Evolutionary conservation across 78 protist species (phyloP).

Genomic region (Dictyostelium firmibasis): DNA sequence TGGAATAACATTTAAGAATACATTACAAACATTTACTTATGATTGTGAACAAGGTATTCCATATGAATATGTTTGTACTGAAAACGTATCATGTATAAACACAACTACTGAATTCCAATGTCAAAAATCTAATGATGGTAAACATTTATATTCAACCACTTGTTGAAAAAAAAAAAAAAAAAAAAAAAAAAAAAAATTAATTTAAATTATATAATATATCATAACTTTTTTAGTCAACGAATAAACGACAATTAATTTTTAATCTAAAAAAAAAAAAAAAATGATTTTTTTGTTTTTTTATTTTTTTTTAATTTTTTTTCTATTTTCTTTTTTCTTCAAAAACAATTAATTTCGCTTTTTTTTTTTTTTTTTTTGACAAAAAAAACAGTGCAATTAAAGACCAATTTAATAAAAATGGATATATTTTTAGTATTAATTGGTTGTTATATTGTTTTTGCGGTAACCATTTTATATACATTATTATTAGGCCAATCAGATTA

Average conservation of each 20-base stretch:
- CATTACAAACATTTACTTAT: not conserved
- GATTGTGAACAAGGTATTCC: not conserved
- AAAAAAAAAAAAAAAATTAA: no score
- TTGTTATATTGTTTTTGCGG: conserved; percentile 56
- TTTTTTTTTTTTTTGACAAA: no score
- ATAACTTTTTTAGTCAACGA: no score
- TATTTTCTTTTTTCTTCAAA: no score
- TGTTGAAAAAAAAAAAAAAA: not conserved
- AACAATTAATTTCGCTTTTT: no score
- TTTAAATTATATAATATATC: no score
- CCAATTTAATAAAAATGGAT: not conserved
- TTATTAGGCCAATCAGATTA: not conserved
- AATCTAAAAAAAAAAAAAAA: no score
- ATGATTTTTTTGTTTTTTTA: no score
- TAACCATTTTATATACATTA: conserved; percentile 28
- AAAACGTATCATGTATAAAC: not conserved
- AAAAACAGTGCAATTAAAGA: not conserved
- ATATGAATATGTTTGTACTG: not conserved
- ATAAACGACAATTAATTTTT: no score
- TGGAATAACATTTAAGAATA: not conserved
- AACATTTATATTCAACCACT: not conserved
- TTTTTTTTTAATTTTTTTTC: no score
- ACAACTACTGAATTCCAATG: not conserved
- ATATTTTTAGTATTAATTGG: not conserved
- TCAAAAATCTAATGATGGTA: not conserved